A percentile compares a stretch with the other conserved stretches of the same genome.
These are phyloP conservation scores for Venturia pyrina DNA, from an alignment of 2,329 filamentous ascomycete genomes.

Conservation along the genomic window DNA sequence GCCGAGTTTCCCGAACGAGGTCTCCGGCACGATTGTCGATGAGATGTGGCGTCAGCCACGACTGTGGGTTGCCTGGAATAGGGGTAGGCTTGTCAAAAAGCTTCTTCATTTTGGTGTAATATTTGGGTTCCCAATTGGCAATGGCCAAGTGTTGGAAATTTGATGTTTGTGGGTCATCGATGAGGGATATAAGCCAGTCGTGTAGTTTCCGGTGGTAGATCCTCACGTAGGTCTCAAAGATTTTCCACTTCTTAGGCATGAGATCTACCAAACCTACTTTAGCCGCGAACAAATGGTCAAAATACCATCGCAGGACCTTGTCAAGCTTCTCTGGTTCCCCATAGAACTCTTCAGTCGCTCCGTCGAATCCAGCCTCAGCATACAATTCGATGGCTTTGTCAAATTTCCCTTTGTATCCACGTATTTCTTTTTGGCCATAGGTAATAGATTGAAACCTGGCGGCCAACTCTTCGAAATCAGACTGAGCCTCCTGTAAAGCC, in stretches of 20 bases:
- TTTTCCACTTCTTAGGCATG: conserved; percentile 95
- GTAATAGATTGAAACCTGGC: conserved; percentile 91
- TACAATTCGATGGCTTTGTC: conserved; percentile 66
- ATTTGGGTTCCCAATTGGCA: conserved; percentile 74
- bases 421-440: conserved; percentile 79
- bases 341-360: conserved; percentile 63
- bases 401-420: conserved; percentile 97
- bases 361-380: conserved; percentile 64
- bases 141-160: conserved; percentile 85
- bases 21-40: conserved; percentile 86
- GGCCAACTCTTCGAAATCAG: conserved; percentile 91
- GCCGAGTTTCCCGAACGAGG: conserved; percentile 84
- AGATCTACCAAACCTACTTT: conserved; percentile 84
- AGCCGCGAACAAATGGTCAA: conserved; percentile 93
- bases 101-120: conserved; percentile 92
- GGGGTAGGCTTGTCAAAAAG: conserved; percentile 50
- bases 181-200: conserved; percentile 73
- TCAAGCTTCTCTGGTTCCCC: conserved; percentile 75
- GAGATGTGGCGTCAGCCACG: conserved; percentile 74
- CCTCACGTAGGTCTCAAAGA: conserved; percentile 77
- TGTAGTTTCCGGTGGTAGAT: conserved; percentile 96
- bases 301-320: conserved; percentile 88
- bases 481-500: conserved; percentile 86
- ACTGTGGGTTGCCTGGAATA: conserved; percentile 35
- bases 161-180: conserved; percentile 75